Percentiles rank a stretch among this genome's conserved stretches.
phyloP scores from a whole-genome alignment of 1,139 yeast genomes.

The Trichomonascaceae sp. region DNA sequence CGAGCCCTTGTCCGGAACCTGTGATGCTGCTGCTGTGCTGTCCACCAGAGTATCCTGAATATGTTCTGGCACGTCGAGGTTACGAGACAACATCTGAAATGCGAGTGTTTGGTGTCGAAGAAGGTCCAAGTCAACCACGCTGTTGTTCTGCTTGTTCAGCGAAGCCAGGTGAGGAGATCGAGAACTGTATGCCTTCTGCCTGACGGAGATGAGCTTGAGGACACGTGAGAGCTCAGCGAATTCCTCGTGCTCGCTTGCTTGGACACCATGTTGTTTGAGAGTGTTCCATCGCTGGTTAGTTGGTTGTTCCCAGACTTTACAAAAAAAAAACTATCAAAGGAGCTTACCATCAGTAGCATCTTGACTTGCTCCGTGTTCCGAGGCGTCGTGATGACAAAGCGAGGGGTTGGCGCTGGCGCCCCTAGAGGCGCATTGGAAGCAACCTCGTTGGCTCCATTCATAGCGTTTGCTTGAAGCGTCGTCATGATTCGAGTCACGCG shows the following conservation, averaged over 20 bases:
- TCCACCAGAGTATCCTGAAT: constrained; percentile 29
- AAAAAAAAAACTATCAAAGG: too few species aligned
- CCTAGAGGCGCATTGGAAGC: constrained; percentile 1
- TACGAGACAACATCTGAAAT: constrained; percentile 62
- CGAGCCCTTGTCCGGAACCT: constrained; percentile 1
- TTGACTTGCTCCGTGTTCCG: constrained; percentile 25
- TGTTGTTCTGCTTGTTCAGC: constrained; percentile 9
- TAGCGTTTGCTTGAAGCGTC: too few species aligned
- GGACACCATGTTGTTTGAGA: constrained; percentile 24
- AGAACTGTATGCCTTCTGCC: constrained; percentile 27
- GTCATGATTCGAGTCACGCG: background rate
- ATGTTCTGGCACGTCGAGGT: constrained; percentile 53
- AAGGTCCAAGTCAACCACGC: constrained; percentile 30
- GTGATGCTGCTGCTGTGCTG: constrained; percentile 12
- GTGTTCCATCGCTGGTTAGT: constrained; percentile 28
- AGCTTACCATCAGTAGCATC: constrained; percentile 23
- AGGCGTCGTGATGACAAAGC: constrained; percentile 16
- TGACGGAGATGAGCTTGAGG: constrained; percentile 20
- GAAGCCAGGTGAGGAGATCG: constrained; percentile 20
- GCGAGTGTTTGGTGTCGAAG: constrained; percentile 61
- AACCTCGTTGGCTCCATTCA: too few species aligned
- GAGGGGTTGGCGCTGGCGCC: constrained; percentile 2
- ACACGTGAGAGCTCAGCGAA: constrained; percentile 24
- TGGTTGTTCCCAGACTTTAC: too few species aligned
- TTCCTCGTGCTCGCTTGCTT: constrained; percentile 22